Evolutionary conservation across 306 rosid genomes (phyloP).

Genomic region (Citrullus mucosospermus): DNA sequence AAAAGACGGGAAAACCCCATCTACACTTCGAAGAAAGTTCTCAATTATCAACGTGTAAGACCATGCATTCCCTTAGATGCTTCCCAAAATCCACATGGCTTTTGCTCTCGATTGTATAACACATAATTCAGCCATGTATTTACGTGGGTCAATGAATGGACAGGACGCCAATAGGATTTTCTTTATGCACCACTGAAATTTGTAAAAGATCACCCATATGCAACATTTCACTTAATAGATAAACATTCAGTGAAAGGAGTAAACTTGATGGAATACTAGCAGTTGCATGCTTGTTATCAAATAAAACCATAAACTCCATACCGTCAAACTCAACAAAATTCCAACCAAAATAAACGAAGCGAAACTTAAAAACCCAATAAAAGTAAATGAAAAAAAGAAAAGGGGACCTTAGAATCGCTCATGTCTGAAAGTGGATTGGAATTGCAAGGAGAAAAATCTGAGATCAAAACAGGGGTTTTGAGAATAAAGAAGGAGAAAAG

Average conservation of each 20-base stretch:
- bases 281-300: background rate
- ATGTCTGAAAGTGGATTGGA: conserved; percentile 23
- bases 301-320: background rate
- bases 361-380: background rate
- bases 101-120: background rate
- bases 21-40: background rate
- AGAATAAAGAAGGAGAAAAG: conserved; percentile 5
- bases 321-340: background rate
- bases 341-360: background rate
- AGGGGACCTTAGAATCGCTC: conserved; percentile 62
- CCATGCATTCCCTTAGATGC: background rate
- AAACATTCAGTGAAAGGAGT: background rate
- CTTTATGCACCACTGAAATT: background rate
- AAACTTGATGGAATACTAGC: background rate
- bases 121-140: background rate
- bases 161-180: too few relatives aligned
- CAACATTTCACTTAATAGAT: background rate
- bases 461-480: conserved; percentile 12
- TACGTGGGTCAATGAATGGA: background rate
- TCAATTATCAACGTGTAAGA: background rate
- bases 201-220: background rate
- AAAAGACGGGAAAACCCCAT: background rate
- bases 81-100: background rate
- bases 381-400: background rate
- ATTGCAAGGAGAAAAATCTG: conserved; percentile 9